Evolutionary conservation across 768 basidiomycete species (phyloP).

Genomic region (Leccinum aurantiacum): DNA sequence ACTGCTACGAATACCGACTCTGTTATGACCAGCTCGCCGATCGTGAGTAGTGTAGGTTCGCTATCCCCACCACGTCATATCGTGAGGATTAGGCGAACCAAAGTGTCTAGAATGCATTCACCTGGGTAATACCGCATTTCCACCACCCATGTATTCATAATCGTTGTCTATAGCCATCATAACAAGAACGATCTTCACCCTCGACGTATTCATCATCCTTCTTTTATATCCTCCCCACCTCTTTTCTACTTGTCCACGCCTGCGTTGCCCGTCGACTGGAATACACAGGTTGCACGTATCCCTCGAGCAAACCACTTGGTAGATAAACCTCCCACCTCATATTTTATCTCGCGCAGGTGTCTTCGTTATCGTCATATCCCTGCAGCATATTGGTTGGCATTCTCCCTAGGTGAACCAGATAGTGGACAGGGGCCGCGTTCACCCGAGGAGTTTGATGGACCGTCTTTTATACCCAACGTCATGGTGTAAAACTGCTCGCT

Average conservation of each 20-base stretch:
- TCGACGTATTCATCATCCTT: neutral
- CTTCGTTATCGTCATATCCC: slow-evolving; percentile 14
- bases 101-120: no score
- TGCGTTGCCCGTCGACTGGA: slow-evolving; percentile 6
- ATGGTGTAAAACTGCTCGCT: no score
- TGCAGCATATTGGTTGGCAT: slow-evolving; percentile 16
- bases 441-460: no score
- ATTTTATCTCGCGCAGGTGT: slow-evolving; percentile 7
- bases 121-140: no score
- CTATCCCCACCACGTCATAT: neutral
- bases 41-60: neutral
- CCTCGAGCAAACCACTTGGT: slow-evolving; percentile 16
- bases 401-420: slow-evolving; percentile 7
- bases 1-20: neutral
- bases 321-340: slow-evolving; percentile 12
- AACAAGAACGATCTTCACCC: neutral
- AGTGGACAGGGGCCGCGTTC: neutral
- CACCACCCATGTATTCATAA: neutral
- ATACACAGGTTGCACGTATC: slow-evolving; percentile 15
- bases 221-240: neutral
- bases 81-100: no score
- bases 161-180: neutral
- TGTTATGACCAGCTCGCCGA: neutral
- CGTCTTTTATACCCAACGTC: no score
- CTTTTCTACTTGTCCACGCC: neutral